phyloP scores from a whole-genome alignment of 176 grass and related monocot species.

The Tillandsia fasciculata region DNA sequence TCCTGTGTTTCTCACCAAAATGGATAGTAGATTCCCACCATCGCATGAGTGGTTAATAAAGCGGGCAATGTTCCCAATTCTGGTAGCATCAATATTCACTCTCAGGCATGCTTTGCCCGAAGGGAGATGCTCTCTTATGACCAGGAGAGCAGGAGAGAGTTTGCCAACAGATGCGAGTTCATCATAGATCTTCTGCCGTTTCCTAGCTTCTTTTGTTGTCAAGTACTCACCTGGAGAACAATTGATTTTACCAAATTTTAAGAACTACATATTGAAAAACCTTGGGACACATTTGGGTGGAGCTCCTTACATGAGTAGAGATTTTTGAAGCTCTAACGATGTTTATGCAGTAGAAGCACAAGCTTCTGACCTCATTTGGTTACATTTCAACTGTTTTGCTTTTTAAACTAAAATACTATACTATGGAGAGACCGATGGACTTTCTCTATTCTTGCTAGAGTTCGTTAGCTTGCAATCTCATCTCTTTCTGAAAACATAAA shows the following conservation, averaged over 20 bases:
- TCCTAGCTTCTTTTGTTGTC: constrained; percentile 57
- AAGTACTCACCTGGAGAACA: constrained; percentile 56
- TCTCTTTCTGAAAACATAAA: no score
- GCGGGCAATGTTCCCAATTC: constrained; percentile 61
- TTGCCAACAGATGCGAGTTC: constrained; percentile 47
- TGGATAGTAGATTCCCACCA: constrained; percentile 60
- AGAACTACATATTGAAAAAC: background rate
- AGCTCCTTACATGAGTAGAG: background rate
- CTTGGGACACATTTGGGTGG: background rate
- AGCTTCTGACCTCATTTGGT: no score
- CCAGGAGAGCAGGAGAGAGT: constrained; percentile 58
- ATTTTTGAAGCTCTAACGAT: no score
- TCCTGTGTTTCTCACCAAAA: constrained; percentile 60
- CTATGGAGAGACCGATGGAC: no score
- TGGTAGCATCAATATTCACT: constrained; percentile 78
- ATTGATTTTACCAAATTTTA: background rate
- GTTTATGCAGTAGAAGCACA: no score
- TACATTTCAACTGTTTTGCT: no score
- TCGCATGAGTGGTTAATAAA: constrained; percentile 98
- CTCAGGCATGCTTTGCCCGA: constrained; percentile 72
- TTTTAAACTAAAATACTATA: no score
- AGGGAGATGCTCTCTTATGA: constrained; percentile 79
- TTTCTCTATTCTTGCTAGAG: no score
- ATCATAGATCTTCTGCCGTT: constrained; percentile 51
- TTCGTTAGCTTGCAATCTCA: no score